Conservation (phyloP, 2,329 filamentous ascomycete species). For the Dactylellina cionopaga region DNA sequence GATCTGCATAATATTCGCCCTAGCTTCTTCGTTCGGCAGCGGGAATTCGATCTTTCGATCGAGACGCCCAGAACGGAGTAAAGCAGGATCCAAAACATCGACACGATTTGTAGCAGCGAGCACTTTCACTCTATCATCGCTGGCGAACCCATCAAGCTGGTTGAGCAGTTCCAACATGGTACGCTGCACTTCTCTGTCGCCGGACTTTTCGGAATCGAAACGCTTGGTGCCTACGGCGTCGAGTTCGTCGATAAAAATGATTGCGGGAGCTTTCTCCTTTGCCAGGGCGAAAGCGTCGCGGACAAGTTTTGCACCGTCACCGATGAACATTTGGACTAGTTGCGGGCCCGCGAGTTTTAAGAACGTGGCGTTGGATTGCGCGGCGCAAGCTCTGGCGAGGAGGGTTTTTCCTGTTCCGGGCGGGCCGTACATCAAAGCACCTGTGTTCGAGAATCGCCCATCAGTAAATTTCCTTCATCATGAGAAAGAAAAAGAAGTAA, state of each 20-base stretch:
- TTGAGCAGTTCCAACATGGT: constrained; percentile 99
- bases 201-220: constrained; percentile 97
- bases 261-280: constrained; percentile 98
- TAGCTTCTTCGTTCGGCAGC: constrained; percentile 94
- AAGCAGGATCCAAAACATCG: constrained; percentile 89
- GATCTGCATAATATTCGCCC: constrained; percentile 95
- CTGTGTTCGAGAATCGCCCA: constrained; percentile 64
- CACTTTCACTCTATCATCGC: constrained; percentile 95
- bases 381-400: constrained; percentile 92
- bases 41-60: constrained; percentile 99
- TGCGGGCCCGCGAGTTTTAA: constrained; percentile 97
- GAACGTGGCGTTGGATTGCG: constrained; percentile 98
- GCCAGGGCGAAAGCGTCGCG: constrained; percentile 96
- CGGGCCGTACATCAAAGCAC: constrained; percentile 96
- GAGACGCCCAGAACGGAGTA: constrained; percentile 89
- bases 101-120: constrained; percentile 93
- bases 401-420: constrained; percentile 91
- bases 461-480: constrained; percentile 49
- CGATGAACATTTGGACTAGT: constrained; percentile 99
- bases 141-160: constrained; percentile 97
- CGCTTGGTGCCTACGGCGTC: constrained; percentile 99
- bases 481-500: not conserved
- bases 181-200: constrained; percentile 95
- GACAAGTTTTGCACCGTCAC: constrained; percentile 96
- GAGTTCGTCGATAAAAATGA: constrained; percentile 99